Base-by-base conservation (phyloP, 208 protist species). In the Acanthamoeba triangularis region DNA sequence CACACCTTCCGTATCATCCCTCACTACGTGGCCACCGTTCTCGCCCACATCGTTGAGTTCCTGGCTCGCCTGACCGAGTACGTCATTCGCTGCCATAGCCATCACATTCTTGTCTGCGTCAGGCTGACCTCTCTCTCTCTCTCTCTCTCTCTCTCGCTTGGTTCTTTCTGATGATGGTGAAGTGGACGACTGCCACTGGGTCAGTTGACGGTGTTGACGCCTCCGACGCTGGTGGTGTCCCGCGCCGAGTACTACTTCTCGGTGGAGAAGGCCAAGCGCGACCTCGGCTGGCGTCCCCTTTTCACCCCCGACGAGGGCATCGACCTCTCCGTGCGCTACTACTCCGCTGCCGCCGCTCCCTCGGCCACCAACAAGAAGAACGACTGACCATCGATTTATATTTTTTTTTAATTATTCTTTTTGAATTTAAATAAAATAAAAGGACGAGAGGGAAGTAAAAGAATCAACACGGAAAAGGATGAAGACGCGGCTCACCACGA, bases 251-350 rank as follows among this genome's bases (percentile, higher is more conserved):
- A 63, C 52, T 88, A 59, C 23, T 88, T 52, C 80, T 63, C 41
- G 11, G 80, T 63, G 18, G 41, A 52, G 47, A 88, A 88, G 80
- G 80, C 80, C 80, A 88, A 61, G 80, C 20, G 33, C n/a, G 80
- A 88, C 16, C 52, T 88, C n/a, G 80, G 41, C 80, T 88, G 52
- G 47, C 80, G 52, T 18, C 80, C 80, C 8, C 47, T 59, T 0
- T 88, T 47, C 41, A 88, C 41, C 13, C 41, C 52, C 25, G 80
- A 88, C 3, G 80, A 88, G 69, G 69, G 69, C 30, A 78, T 78
- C 69, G 30, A 78, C 20, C n/a, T 78, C 14, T 78, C 69, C 30
- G 69, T 78, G 23, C 69, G 69, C 69, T 78, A 78, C 69, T 20
- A 78, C 37, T 25, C 30, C 30, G 69, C 69, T 18, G 69, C 69